Conservation (phyloP, 768 basidiomycete species). For the Steccherinum ochraceum region DNA sequence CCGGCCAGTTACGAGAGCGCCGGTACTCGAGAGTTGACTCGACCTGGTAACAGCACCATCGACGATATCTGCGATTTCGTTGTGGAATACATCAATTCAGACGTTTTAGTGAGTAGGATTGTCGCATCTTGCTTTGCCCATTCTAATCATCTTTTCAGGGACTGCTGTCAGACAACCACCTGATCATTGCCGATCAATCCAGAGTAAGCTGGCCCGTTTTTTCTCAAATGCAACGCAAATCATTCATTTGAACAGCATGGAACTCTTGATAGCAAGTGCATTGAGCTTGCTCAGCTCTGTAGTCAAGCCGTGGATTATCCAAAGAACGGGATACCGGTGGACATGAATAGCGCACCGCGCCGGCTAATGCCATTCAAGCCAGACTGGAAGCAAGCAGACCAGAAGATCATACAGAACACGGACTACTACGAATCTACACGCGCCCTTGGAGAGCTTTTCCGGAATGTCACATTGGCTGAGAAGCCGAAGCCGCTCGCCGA, state of each 20-base stretch:
- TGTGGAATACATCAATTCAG: slow-evolving; percentile 79
- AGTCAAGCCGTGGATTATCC: slow-evolving; percentile 73
- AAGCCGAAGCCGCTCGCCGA: slow-evolving; percentile 5
- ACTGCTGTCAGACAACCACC: slow-evolving; percentile 57
- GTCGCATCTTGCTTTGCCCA: neutral
- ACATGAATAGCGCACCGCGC: slow-evolving; percentile 45
- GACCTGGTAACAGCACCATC: slow-evolving; percentile 41
- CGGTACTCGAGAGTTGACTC: slow-evolving; percentile 11
- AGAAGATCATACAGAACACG: slow-evolving; percentile 37
- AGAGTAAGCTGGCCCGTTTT: neutral
- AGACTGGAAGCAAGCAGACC: slow-evolving; percentile 60
- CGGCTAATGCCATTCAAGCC: slow-evolving; percentile 63
- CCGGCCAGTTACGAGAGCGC: slow-evolving; percentile 46
- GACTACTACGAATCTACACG: slow-evolving; percentile 70
- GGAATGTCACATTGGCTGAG: slow-evolving; percentile 36
- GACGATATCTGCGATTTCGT: slow-evolving; percentile 76
- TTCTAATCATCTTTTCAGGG: slow-evolving; percentile 36
- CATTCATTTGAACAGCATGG: slow-evolving; percentile 61
- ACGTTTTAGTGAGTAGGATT: slow-evolving; percentile 52
- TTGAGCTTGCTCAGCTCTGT: slow-evolving; percentile 54
- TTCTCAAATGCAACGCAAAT: no score
- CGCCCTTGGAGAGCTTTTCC: slow-evolving; percentile 68
- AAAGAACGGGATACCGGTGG: slow-evolving; percentile 66
- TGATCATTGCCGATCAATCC: slow-evolving; percentile 60
- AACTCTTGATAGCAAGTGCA: slow-evolving; percentile 50